Base-by-base conservation (phyloP, 1,139 yeast genomes). In the Nadsonia starkeyi-henricii region DNA sequence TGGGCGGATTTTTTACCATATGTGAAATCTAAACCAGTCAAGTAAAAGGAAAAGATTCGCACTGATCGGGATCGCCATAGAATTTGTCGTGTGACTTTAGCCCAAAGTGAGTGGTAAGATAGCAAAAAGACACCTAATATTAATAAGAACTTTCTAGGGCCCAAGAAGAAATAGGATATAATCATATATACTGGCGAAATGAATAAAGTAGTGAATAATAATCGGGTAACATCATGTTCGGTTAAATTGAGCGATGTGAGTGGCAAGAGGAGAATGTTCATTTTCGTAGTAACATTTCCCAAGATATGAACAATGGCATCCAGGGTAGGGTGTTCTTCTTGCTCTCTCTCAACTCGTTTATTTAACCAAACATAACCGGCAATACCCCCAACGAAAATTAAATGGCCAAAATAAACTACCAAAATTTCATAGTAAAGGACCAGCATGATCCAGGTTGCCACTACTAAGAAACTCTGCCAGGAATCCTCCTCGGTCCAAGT, bases 401-500 rank as follows among this genome's bases (percentile, higher is more conserved):
- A 61, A 67, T 88, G 96, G 20, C 96, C 96, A 53, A 81, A 72
- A 74, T 85, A 88, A 23, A 78, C 76, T 44, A 85, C 75, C 51
- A 88, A 66, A 23, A 70, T 66, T 59, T 86, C 93, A 61, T 84
- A 83, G 64, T 89, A 85, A 30, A 84, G 66, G 28, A 85, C 85
- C 12, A 74, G 61, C 9, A 83, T 68, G 1, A 79, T 68, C 64
- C 77, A 81, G 17, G 72, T 56, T 20, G 79, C 69, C 30, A 84
- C 76, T 43, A 83, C 59, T 36, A 85, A 70, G 26, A 85, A 68
- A 56, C 88, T 80, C 52, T 81, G 68, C 86, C 93, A 86, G 45
- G 75, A 72, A 63, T 86, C 94, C 43, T 83, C 89, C 52, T 81
- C 81, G 1, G 96, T 85, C 98, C 98, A 91, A 0, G 97, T 89